phyloP scores from a whole-genome alignment of 495 filamentous ascomycete genomes.

The Aspergillus sclerotiicarbonarius region DNA sequence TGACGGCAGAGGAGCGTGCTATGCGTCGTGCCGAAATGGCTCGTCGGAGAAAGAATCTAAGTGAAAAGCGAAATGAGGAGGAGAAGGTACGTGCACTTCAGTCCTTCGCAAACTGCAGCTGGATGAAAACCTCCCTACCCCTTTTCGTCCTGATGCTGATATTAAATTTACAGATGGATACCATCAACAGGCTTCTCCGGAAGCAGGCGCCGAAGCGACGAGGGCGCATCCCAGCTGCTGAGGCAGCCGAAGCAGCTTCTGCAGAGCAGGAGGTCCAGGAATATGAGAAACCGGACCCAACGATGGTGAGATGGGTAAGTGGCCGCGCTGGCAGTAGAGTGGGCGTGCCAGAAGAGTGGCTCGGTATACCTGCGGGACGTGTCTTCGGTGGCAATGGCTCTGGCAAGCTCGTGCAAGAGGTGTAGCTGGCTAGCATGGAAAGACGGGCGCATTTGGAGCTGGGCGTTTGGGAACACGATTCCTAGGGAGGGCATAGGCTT shows the following conservation, averaged over 20 bases:
- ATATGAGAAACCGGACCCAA: constrained; percentile 58
- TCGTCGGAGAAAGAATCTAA: constrained; percentile 88
- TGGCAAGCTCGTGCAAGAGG: constrained; percentile 48
- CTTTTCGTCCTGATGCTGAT: constrained; percentile 10
- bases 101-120: neutral
- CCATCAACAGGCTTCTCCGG: constrained; percentile 93
- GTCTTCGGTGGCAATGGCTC: constrained; percentile 48
- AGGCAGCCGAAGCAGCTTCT: constrained; percentile 45
- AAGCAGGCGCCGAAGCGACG: constrained; percentile 90
- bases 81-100: constrained; percentile 70
- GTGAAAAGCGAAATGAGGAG: constrained; percentile 96
- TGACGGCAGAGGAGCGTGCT: constrained; percentile 91
- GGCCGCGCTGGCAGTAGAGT: constrained; percentile 64
- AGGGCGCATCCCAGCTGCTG: constrained; percentile 48
- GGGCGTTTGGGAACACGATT: constrained; percentile 26
- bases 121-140: too few relatives aligned
- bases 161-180: constrained; percentile 68
- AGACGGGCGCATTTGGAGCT: constrained; percentile 17
- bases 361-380: constrained; percentile 64
- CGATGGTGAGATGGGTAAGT: constrained; percentile 78
- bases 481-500: constrained; percentile 1
- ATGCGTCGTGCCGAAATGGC: constrained; percentile 98
- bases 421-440: constrained; percentile 23
- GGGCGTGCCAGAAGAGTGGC: constrained; percentile 79
- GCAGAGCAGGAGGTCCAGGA: constrained; percentile 58